phyloP scores from a whole-genome alignment of 805 yeast species.

The Candida rishiriensis region DNA sequence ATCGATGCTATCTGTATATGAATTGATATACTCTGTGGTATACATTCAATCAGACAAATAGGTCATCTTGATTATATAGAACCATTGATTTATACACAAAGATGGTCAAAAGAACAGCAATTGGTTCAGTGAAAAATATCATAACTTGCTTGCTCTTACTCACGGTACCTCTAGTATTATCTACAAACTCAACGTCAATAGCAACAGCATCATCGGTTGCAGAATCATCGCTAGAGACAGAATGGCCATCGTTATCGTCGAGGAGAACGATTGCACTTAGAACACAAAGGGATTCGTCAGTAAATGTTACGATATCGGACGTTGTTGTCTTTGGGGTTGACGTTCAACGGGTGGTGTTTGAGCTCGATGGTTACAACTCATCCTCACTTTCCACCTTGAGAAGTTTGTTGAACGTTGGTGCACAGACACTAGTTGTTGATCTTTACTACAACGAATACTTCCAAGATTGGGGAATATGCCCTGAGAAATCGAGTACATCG shows the following conservation, averaged over 20 bases:
- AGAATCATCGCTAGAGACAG: neutral
- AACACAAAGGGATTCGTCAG: constrained; percentile 44
- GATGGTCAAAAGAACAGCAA: no score
- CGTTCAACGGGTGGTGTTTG: constrained; percentile 30
- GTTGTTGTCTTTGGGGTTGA: constrained; percentile 37
- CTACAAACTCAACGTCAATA: neutral
- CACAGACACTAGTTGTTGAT: constrained; percentile 46
- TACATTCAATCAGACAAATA: no score
- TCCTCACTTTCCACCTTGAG: constrained; percentile 26
- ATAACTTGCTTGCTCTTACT: no score
- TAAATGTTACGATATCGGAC: constrained; percentile 37
- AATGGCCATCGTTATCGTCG: constrained; percentile 32
- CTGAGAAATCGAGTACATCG: constrained; percentile 34
- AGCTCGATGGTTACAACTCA: constrained; percentile 28
- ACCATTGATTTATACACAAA: no score
- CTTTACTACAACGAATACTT: constrained; percentile 49
- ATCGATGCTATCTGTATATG: no score
- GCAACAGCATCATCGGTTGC: neutral
- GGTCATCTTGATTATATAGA: no score
- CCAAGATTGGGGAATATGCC: constrained; percentile 53
- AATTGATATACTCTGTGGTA: no score
- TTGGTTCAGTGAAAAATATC: no score
- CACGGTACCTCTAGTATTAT: no score
- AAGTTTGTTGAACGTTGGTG: constrained; percentile 38
- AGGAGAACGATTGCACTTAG: constrained; percentile 33